Percentiles rank a stretch among this genome's conserved stretches.
These are phyloP conservation scores for Claviceps cyperi DNA, from an alignment of 2,329 filamentous ascomycete species.

Conservation along the genomic window DNA sequence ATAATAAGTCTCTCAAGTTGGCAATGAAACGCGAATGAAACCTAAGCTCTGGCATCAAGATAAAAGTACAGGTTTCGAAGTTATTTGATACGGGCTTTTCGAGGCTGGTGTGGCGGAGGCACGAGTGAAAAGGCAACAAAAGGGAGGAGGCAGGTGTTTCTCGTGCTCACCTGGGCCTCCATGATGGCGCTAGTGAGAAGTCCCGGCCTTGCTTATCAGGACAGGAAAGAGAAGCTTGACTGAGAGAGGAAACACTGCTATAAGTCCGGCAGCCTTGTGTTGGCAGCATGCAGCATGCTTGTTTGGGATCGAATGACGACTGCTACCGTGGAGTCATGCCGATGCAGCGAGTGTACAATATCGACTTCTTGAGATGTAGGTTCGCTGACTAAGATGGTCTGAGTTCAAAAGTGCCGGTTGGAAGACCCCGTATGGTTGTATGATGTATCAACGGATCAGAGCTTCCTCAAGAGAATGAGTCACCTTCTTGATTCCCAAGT, in stretches of 20 bases:
- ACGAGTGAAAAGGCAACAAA: neutral
- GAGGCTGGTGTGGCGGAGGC: too few species aligned
- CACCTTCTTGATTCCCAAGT: conserved; percentile 3
- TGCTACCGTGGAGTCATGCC: conserved; percentile 29
- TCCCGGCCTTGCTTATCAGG: conserved; percentile 4
- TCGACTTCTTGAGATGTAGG: too few species aligned
- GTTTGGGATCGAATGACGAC: conserved; percentile 16
- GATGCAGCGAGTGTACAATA: conserved; percentile 10
- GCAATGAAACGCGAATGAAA: neutral
- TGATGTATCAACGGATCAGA: conserved; percentile 2
- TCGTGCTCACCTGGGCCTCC: conserved; percentile 32
- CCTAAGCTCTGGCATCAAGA: neutral
- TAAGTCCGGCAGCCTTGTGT: conserved; percentile 27
- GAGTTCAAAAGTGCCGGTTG: neutral
- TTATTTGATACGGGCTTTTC: neutral
- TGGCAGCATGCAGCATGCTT: conserved; percentile 29
- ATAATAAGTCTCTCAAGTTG: neutral
- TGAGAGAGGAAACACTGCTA: conserved; percentile 24
- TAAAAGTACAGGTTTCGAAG: too few species aligned
- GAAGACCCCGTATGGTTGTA: neutral
- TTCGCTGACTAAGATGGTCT: neutral
- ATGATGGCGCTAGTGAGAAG: conserved; percentile 17
- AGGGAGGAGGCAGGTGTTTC: neutral
- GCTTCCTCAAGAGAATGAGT: neutral
- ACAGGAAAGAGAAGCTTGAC: conserved; percentile 5